Evolutionary conservation across 345 rosid genomes (phyloP).

Genomic region (Garcia nutans): DNA sequence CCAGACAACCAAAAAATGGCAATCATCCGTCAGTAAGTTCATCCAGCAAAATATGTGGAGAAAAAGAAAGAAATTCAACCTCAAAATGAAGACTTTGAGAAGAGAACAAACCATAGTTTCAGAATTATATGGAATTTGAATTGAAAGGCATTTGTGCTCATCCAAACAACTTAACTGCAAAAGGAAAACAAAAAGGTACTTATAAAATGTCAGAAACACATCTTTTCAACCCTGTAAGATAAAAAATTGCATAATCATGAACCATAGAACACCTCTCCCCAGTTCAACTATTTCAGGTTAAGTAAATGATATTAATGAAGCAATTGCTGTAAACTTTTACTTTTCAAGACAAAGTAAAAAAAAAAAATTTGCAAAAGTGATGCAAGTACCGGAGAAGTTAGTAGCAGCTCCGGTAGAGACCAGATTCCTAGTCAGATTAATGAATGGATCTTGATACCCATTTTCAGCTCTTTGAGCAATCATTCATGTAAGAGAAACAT

Average conservation of each 20-base stretch:
- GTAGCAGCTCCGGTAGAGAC: neutral
- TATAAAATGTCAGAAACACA: neutral
- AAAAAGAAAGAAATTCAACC: conserved; percentile 10
- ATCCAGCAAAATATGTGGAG: neutral
- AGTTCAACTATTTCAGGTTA: neutral
- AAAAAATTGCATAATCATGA: conserved; percentile 5
- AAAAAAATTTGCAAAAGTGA: neutral
- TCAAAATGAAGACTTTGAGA: conserved; percentile 15
- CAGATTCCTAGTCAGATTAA: conserved; percentile 1
- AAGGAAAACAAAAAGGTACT: conserved; percentile 14
- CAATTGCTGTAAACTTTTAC: neutral
- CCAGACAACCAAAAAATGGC: conserved; percentile 10
- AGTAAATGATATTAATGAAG: neutral
- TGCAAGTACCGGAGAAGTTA: neutral
- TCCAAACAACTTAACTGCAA: conserved; percentile 62
- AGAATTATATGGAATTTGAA: conserved; percentile 64
- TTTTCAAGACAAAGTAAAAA: neutral
- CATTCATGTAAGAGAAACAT: neutral
- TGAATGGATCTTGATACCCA: neutral
- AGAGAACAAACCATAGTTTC: conserved; percentile 54
- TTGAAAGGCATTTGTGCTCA: conserved; percentile 65
- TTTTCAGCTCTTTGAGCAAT: conserved; percentile 4
- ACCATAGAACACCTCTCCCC: neutral
- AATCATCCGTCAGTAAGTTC: conserved; percentile 5
- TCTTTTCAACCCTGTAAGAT: neutral